A percentile compares a stretch with the other conserved stretches of the same genome.
Evolutionary conservation across 163 green algal genomes (phyloP).

Genomic region (Chloromonas sp.): DNA sequence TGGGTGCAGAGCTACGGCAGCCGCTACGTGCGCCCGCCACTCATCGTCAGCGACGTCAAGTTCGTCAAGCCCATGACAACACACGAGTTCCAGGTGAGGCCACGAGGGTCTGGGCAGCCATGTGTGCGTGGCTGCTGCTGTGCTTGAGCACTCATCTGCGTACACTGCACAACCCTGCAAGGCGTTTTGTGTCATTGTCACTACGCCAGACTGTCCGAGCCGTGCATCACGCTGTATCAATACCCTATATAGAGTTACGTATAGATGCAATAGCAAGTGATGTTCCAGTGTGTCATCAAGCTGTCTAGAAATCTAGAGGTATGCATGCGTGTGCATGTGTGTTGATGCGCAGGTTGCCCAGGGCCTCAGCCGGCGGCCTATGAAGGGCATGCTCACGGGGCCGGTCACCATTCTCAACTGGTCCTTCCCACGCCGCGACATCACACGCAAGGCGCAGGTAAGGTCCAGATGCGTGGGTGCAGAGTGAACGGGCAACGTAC

Average conservation of each 20-base stretch:
- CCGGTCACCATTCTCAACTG: constrained; percentile 93
- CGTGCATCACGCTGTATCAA: no score
- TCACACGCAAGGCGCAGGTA: constrained; percentile 59
- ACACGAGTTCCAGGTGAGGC: constrained; percentile 55
- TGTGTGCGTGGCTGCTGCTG: no score
- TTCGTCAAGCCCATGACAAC: constrained; percentile 71
- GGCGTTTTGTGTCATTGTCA: no score
- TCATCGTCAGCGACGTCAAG: constrained; percentile 76
- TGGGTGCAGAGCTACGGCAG: constrained; percentile 77
- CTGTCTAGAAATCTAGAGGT: no score
- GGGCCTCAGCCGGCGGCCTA: constrained; percentile 62
- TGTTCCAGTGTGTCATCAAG: no score
- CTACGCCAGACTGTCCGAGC: no score
- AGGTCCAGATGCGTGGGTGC: constrained; percentile 10
- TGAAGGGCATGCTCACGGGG: constrained; percentile 93
- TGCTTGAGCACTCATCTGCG: no score
- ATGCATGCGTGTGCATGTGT: background rate
- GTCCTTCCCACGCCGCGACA: constrained; percentile 86
- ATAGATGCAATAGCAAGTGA: no score
- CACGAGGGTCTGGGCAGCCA: no score
- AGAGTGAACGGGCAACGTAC: background rate
- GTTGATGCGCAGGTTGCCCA: constrained; percentile 43
- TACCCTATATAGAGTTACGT: no score
- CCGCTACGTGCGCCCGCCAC: constrained; percentile 83
- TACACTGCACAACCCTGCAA: no score